These are phyloP conservation scores for Athelia psychrophila DNA, from an alignment of 1,284 basidiomycete genomes.

Conservation along the genomic window DNA sequence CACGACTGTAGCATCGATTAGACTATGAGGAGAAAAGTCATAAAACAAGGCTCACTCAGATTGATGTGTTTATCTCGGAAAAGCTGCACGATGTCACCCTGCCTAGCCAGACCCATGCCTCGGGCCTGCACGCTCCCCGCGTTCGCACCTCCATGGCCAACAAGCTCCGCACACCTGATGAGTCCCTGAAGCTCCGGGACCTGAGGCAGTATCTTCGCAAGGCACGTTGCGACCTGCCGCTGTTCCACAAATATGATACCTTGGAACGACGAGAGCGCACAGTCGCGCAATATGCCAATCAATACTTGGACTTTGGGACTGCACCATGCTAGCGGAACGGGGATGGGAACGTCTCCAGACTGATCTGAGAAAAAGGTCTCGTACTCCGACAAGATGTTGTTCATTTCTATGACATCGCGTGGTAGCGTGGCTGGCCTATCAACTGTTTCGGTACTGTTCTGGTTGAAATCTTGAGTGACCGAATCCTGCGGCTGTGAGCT, in stretches of 20 bases:
- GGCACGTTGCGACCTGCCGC: conserved; percentile 70
- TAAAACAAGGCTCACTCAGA: conserved; percentile 46
- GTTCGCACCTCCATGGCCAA: conserved; percentile 59
- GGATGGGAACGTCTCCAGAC: conserved; percentile 29
- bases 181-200: conserved; percentile 54
- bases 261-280: conserved; percentile 60
- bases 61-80: conserved; percentile 70
- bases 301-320: conserved; percentile 70
- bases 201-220: conserved; percentile 60
- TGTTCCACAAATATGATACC: conserved; percentile 84
- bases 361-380: conserved; percentile 38
- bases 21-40: conserved; percentile 2
- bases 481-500: conserved; percentile 20
- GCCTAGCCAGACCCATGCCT: conserved; percentile 49
- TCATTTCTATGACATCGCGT: conserved; percentile 40
- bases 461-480: conserved; percentile 7
- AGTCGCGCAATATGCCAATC: conserved; percentile 55
- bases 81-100: conserved; percentile 55
- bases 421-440: conserved; percentile 18
- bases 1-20: conserved; percentile 47
- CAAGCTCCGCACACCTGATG: conserved; percentile 61
- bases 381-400: conserved; percentile 50
- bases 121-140: conserved; percentile 39
- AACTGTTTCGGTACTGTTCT: background rate
- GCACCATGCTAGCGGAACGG: conserved; percentile 55